phyloP scores from a whole-genome alignment of 805 yeast genomes.

The Brettanomyces nanus region DNA sequence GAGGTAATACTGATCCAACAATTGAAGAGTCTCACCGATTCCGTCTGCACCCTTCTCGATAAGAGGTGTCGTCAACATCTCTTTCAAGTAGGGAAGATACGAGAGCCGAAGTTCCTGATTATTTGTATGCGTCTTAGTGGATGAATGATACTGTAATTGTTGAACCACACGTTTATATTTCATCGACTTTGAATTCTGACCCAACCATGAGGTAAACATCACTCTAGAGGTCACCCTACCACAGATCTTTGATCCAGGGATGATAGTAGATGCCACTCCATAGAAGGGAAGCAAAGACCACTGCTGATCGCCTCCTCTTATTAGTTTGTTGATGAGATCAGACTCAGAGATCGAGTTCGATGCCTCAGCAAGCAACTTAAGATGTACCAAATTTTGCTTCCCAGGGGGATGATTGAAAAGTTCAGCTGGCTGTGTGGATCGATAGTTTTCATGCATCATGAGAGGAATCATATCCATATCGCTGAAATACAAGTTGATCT shows the following conservation, averaged over 20 bases:
- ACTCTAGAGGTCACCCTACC: conserved; percentile 65
- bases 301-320: conserved; percentile 86
- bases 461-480: conserved; percentile 92
- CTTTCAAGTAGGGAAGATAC: conserved; percentile 59
- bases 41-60: conserved; percentile 50
- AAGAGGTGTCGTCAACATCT: conserved; percentile 53
- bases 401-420: conserved; percentile 14
- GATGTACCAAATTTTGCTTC: conserved; percentile 39
- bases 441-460: conserved; percentile 93
- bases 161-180: conserved; percentile 75
- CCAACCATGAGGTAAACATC: conserved; percentile 80
- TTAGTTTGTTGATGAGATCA: conserved; percentile 72
- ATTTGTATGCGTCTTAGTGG: conserved; percentile 72
- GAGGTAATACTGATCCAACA: conserved; percentile 78
- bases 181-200: conserved; percentile 78
- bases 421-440: conserved; percentile 50
- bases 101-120: conserved; percentile 67
- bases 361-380: conserved; percentile 64
- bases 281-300: conserved; percentile 93
- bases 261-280: conserved; percentile 76
- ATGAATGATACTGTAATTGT: conserved; percentile 81
- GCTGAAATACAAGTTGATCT: conserved; percentile 83
- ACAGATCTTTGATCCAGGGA: conserved; percentile 67
- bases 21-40: conserved; percentile 52
- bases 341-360: conserved; percentile 82